Evolutionary conservation across 306 rosid species (phyloP), one percentile per base, ranked within the genome.

Genomic region (Cicer cuneatum): DNA sequence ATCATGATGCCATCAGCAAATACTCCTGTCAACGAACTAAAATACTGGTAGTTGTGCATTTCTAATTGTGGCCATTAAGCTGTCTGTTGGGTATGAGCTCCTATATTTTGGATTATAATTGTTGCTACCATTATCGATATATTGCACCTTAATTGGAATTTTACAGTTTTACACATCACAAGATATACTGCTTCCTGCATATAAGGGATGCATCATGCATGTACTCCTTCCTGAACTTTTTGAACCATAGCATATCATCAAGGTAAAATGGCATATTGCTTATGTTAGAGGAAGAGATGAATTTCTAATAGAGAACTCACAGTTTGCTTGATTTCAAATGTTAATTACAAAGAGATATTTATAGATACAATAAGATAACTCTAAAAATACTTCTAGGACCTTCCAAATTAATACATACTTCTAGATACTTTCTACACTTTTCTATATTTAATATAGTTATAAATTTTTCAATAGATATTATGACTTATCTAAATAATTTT

Each of bases 181-280:
- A 4, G 62, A 53, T 4, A 53, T 4, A 38, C 33, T 63, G 45
- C 52, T 58, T 75, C 56, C 67, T 8, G 65, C 62, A 40, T 18
- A 47, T 24, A 56, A 33, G 18, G 75, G 57, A 54, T 56, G 54
- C 69, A 7, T 64, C 54, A 42, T 45, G 38, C 69, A 7, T 43
- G 58, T 13, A 38, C 43, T 69, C 35, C 47, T 59, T 35, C 45
- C 13, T 78, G 33, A 72, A 41, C 52, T 38, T 56, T 47, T 71
- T 47, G 57, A 58, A 48, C 71, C 7, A 1, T 73, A 45, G 47
- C 70, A 66, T 13, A 43, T 72, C 40, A 15, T 40, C 60, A 52
- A 41, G 61, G 66, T 18, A 54, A 71, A 78, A 43, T 33, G 51
- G 41, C 49, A 51, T 62, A 78, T 21, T 61, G 67, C n/a, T 53